A percentile compares a stretch with the other conserved stretches of the same genome.
phyloP scores from a whole-genome alignment of 2,329 filamentous ascomycete species.

The Clarireedia monteithiana region DNA sequence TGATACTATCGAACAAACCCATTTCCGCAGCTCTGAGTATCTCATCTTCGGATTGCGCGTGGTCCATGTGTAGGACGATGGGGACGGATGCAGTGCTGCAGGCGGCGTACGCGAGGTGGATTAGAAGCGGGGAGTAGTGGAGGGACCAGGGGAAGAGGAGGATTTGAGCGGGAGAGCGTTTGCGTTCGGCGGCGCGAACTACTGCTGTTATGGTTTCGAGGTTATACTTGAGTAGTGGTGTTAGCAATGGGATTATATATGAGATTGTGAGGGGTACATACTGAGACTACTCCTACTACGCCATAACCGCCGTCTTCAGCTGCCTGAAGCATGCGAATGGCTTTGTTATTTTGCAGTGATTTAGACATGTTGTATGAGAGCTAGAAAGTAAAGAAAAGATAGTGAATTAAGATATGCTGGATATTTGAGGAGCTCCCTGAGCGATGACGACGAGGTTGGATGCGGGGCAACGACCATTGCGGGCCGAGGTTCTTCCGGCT shows the following conservation, averaged over 20 bases:
- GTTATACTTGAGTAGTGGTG: conserved; percentile 43
- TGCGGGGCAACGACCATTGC: too few relatives aligned
- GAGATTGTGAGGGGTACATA: conserved; percentile 7
- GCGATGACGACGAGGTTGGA: too few relatives aligned
- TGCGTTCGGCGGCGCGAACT: conserved; percentile 59
- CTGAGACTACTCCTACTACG: conserved; percentile 43
- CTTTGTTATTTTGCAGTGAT: conserved; percentile 1
- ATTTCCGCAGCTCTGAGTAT: conserved; percentile 50
- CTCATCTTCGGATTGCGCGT: conserved; percentile 48
- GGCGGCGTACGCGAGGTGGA: conserved; percentile 48
- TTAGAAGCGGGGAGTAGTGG: conserved; percentile 46
- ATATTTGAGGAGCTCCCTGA: too few relatives aligned
- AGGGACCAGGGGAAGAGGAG: conserved; percentile 67
- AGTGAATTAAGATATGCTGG: too few relatives aligned
- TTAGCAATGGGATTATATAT: neutral
- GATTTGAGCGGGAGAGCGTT: conserved; percentile 58
- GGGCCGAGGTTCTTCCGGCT: too few relatives aligned
- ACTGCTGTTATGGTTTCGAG: conserved; percentile 63
- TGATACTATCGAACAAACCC: conserved; percentile 60
- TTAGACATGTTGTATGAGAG: neutral
- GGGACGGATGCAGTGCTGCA: conserved; percentile 49
- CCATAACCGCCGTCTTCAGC: conserved; percentile 48
- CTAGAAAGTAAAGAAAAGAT: too few relatives aligned
- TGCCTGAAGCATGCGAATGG: conserved; percentile 24
- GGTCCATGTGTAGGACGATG: conserved; percentile 57